phyloP scores from a whole-genome alignment of 352 stramenopile genomes.

The Pythium periplocum region DNA sequence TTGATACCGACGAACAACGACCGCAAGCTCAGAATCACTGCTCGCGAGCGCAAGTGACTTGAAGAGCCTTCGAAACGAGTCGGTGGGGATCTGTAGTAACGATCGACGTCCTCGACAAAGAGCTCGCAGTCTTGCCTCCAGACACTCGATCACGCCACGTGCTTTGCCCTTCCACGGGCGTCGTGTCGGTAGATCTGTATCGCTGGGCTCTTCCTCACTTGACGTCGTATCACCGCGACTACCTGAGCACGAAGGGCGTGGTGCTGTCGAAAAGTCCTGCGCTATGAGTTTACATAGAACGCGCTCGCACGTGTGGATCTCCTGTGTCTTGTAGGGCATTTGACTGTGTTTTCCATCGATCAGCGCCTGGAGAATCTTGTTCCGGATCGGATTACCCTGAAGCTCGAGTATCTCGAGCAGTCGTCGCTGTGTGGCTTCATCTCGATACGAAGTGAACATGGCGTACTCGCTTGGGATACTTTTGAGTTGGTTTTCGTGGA shows the following conservation, averaged over 20 bases:
- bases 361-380: constrained; percentile 29
- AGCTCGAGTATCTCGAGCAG: constrained; percentile 37
- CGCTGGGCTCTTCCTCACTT: constrained; percentile 8
- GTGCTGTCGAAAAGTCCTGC: too few species aligned
- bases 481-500: constrained; percentile 38
- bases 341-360: constrained; percentile 19
- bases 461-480: constrained; percentile 45
- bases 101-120: background rate
- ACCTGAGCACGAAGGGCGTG: too few species aligned
- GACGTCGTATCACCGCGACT: too few species aligned
- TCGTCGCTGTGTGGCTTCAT: constrained; percentile 4
- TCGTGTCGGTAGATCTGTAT: constrained; percentile 1
- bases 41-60: too few species aligned
- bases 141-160: constrained; percentile 37
- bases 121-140: constrained; percentile 26
- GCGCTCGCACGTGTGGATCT: constrained; percentile 31
- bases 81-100: background rate
- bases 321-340: constrained; percentile 11
- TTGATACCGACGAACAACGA: constrained; percentile 3
- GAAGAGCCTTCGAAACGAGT: constrained; percentile 6
- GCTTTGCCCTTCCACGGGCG: constrained; percentile 41
- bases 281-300: constrained; percentile 45
- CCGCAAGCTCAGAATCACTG: too few species aligned
- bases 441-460: constrained; percentile 24
- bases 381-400: constrained; percentile 37